These are phyloP conservation scores for Fusarium hainanense DNA, from an alignment of 2,329 filamentous ascomycete species.

Conservation along the genomic window DNA sequence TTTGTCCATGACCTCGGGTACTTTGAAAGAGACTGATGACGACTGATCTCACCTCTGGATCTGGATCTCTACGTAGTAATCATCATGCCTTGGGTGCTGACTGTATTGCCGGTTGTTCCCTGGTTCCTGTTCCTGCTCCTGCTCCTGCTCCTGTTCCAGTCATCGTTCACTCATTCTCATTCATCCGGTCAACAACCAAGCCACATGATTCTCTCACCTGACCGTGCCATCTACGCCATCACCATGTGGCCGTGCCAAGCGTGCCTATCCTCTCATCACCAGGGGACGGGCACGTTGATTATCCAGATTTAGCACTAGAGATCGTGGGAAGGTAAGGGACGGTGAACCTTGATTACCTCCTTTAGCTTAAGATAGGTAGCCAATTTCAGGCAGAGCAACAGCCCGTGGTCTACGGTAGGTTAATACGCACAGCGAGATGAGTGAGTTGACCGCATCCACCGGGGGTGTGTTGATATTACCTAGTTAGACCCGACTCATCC, in stretches of 20 bases:
- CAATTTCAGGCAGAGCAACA: background rate
- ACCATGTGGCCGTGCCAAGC: slow-evolving; percentile 27
- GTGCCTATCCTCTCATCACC: slow-evolving; percentile 34
- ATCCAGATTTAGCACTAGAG: slow-evolving; percentile 31
- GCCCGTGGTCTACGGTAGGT: background rate
- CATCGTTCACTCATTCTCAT: slow-evolving; percentile 26
- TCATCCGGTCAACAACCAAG: slow-evolving; percentile 28
- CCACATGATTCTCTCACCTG: slow-evolving; percentile 47
- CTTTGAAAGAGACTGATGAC: slow-evolving; percentile 18
- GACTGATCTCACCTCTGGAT: slow-evolving; percentile 17
- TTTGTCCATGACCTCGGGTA: slow-evolving; percentile 18
- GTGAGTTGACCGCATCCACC: background rate
- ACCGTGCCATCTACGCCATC: slow-evolving; percentile 46
- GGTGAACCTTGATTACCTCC: slow-evolving; percentile 22
- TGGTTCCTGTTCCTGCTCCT: slow-evolving; percentile 8
- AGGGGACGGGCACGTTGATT: slow-evolving; percentile 31
- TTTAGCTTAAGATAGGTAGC: slow-evolving; percentile 4
- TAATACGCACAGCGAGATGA: slow-evolving; percentile 1
- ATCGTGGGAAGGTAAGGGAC: slow-evolving; percentile 36
- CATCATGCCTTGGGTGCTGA: background rate
- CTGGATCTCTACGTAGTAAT: background rate
- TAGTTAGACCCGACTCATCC: background rate
- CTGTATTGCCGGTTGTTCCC: background rate
- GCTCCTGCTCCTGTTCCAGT: background rate
- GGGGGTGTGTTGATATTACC: slow-evolving; percentile 17